Conservation (phyloP, 2,329 filamentous ascomycete species). For the Fusarium praegraminearum region DNA sequence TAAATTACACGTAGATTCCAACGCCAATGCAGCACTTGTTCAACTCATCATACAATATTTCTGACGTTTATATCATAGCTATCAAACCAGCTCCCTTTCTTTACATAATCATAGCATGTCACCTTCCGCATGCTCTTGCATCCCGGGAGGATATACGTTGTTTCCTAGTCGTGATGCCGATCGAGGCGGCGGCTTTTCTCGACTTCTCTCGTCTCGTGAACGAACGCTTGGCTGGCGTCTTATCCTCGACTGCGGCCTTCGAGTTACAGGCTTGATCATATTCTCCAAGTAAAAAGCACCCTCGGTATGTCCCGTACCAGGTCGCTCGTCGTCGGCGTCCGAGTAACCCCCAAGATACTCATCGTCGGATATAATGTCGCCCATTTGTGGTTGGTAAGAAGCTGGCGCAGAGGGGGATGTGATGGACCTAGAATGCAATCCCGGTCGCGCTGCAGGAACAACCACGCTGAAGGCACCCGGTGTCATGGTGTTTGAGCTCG, state of each 20-base stretch:
- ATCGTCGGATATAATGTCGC: constrained; percentile 79
- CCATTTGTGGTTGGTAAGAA: constrained; percentile 66
- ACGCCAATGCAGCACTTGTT: constrained; percentile 29
- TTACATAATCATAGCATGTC: constrained; percentile 51
- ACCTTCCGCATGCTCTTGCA: constrained; percentile 52
- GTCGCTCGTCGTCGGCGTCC: constrained; percentile 75
- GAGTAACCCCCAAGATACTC: constrained; percentile 81
- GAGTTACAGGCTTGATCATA: constrained; percentile 70
- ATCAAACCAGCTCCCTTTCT: neutral
- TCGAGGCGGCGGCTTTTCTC: constrained; percentile 54
- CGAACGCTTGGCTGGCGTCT: constrained; percentile 50
- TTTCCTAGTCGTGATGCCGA: constrained; percentile 58
- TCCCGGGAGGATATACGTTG: constrained; percentile 50
- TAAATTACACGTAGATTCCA: constrained; percentile 6
- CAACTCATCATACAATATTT: constrained; percentile 31
- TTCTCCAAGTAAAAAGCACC: constrained; percentile 69
- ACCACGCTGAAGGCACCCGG: constrained; percentile 67
- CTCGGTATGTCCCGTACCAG: constrained; percentile 55
- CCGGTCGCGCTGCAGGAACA: constrained; percentile 64
- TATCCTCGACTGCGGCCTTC: constrained; percentile 64
- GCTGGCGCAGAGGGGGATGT: constrained; percentile 79
- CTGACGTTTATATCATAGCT: constrained; percentile 9
- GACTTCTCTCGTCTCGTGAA: constrained; percentile 52
- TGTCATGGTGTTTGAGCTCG: constrained; percentile 71
- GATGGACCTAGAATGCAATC: constrained; percentile 82